These are phyloP conservation scores for Solanum commersonii DNA, from an alignment of 257 asterid genomes.

Conservation along the genomic window DNA sequence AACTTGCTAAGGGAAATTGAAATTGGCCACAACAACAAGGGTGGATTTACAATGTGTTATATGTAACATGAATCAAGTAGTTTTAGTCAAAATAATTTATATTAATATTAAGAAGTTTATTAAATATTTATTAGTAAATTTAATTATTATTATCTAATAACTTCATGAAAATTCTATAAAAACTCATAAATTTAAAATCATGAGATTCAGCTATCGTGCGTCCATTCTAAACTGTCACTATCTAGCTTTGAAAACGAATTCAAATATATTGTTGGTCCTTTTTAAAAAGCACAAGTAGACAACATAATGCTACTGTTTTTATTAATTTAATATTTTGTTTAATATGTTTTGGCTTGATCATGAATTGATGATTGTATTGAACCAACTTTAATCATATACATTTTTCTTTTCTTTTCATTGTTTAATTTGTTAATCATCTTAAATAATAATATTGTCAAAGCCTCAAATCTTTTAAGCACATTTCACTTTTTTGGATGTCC, in stretches of 20 bases:
- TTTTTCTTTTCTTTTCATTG: not conserved
- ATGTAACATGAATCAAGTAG: not conserved
- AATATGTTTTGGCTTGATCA: constrained; percentile 19
- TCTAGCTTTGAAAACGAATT: constrained; percentile 2
- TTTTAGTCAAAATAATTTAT: not conserved
- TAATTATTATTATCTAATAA: not conserved
- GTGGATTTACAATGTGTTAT: not conserved
- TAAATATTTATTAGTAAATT: not conserved
- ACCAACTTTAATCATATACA: constrained; percentile 22
- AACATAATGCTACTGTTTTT: constrained; percentile 19
- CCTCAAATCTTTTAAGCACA: not conserved
- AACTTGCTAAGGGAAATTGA: not conserved
- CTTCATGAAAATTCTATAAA: not conserved
- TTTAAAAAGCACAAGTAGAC: constrained; percentile 44
- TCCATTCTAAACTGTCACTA: constrained; percentile 1
- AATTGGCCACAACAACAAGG: not conserved
- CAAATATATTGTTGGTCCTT: constrained; percentile 12
- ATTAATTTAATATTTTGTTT: not conserved
- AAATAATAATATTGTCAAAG: not conserved
- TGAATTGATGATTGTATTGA: constrained; percentile 60
- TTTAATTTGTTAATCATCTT: not conserved
- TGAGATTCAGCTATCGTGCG: not conserved
- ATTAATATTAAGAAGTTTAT: not conserved
- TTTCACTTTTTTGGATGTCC: not conserved
- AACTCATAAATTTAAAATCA: not conserved